These are phyloP conservation scores for Penicillium malachiteum DNA, from an alignment of 495 filamentous ascomycete species.

Conservation along the genomic window DNA sequence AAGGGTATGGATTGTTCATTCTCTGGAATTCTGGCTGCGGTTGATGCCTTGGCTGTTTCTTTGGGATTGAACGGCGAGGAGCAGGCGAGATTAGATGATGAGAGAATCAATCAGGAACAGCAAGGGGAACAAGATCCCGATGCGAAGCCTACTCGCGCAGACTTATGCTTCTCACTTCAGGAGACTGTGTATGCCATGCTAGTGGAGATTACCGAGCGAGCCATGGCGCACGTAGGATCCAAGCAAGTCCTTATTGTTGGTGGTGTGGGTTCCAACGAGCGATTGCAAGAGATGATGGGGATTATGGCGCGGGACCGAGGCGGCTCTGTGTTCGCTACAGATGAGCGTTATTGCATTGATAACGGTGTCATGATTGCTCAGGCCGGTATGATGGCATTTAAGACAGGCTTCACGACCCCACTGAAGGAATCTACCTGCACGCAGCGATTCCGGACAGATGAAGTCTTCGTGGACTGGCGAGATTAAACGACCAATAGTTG, in stretches of 20 bases:
- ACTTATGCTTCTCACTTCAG: constrained; percentile 91
- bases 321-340: constrained; percentile 89
- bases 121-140: constrained; percentile 8
- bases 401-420: constrained; percentile 71
- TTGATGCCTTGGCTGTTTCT: constrained; percentile 72
- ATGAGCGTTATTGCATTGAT: constrained; percentile 97
- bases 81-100: constrained; percentile 35
- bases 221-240: constrained; percentile 95
- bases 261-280: constrained; percentile 96
- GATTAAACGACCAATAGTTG: constrained; percentile 37
- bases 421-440: constrained; percentile 86
- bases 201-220: constrained; percentile 96
- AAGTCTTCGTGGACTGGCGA: constrained; percentile 89
- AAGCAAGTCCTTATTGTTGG: constrained; percentile 91
- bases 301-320: constrained; percentile 89
- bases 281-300: constrained; percentile 97
- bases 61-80: constrained; percentile 49
- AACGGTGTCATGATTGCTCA: constrained; percentile 99
- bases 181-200: constrained; percentile 96
- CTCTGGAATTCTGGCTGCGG: constrained; percentile 79
- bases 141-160: constrained; percentile 67
- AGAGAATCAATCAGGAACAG: constrained; percentile 23
- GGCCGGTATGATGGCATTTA: constrained; percentile 82
- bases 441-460: constrained; percentile 92
- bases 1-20: constrained; percentile 99